phyloP scores from a whole-genome alignment of 345 rosid genomes.

The Streptanthus diversifolius region DNA sequence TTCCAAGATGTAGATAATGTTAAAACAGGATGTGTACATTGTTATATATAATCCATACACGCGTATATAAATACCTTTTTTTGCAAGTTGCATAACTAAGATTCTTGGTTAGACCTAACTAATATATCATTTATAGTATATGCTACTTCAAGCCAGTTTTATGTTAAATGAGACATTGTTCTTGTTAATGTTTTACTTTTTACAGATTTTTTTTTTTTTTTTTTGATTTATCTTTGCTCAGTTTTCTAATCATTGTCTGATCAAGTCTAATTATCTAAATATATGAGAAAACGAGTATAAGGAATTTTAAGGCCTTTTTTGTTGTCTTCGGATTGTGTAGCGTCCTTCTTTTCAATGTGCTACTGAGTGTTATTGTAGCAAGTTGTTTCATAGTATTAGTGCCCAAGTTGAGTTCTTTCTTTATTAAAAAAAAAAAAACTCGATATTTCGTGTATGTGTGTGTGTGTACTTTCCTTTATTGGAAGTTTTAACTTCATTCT shows the following conservation, averaged over 20 bases:
- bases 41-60: background rate
- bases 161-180: background rate
- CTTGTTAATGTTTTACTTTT: background rate
- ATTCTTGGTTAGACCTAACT: background rate
- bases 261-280: background rate
- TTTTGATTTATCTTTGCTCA: background rate
- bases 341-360: background rate
- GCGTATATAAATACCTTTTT: background rate
- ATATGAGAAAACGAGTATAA: background rate
- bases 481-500: background rate
- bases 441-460: background rate
- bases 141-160: background rate
- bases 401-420: constrained; percentile 23
- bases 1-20: constrained; percentile 21
- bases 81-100: constrained; percentile 21
- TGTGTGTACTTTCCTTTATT: background rate
- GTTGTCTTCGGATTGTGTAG: background rate
- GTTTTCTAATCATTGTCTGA: background rate
- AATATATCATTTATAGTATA: background rate
- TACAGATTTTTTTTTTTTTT: background rate
- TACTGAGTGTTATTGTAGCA: constrained; percentile 1
- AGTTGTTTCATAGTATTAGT: constrained; percentile 29
- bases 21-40: constrained; percentile 17
- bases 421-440: background rate
- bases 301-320: background rate